Conservation (phyloP, 2,329 filamentous ascomycete genomes). For the Alternaria sp. region DNA sequence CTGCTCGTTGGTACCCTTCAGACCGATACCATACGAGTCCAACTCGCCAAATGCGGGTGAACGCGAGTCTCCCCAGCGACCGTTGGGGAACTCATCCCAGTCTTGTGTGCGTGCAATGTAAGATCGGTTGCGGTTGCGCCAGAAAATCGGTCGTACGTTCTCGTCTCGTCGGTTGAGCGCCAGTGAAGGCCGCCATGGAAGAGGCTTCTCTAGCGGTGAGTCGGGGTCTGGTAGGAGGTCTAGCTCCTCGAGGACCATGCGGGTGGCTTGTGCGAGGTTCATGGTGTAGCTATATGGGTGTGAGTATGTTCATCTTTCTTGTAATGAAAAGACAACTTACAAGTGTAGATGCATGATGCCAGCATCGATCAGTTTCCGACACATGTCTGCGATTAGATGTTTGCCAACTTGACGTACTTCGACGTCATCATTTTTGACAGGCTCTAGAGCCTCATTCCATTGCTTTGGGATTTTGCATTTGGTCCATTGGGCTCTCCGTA, state of each 20-base stretch:
- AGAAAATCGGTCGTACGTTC: constrained; percentile 98
- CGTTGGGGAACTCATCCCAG: constrained; percentile 99
- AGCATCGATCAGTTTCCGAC: constrained; percentile 79
- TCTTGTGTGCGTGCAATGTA: constrained; percentile 96
- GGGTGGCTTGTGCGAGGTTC: constrained; percentile 94
- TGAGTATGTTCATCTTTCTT: constrained; percentile 17
- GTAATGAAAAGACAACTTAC: constrained; percentile 50
- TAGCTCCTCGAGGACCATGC: constrained; percentile 92
- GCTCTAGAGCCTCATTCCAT: constrained; percentile 84
- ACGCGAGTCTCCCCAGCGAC: constrained; percentile 95
- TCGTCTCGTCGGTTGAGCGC: constrained; percentile 87
- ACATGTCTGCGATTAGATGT: constrained; percentile 86
- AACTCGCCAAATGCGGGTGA: constrained; percentile 96
- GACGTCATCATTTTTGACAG: constrained; percentile 95
- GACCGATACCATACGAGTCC: constrained; percentile 90
- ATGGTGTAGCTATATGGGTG: constrained; percentile 77
- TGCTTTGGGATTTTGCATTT: constrained; percentile 81
- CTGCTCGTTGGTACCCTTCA: constrained; percentile 94
- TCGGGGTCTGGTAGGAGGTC: constrained; percentile 79
- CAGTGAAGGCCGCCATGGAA: constrained; percentile 96
- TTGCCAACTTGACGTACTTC: constrained; percentile 91
- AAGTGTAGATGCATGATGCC: constrained; percentile 93
- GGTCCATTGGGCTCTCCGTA: constrained; percentile 90
- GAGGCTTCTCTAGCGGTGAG: constrained; percentile 82
- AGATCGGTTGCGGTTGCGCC: constrained; percentile 95